Percentiles rank a stretch among this genome's conserved stretches.
Conservation (phyloP, 2,329 filamentous ascomycete genomes). For the Aspergillus pseudoviridinutans region DNA sequence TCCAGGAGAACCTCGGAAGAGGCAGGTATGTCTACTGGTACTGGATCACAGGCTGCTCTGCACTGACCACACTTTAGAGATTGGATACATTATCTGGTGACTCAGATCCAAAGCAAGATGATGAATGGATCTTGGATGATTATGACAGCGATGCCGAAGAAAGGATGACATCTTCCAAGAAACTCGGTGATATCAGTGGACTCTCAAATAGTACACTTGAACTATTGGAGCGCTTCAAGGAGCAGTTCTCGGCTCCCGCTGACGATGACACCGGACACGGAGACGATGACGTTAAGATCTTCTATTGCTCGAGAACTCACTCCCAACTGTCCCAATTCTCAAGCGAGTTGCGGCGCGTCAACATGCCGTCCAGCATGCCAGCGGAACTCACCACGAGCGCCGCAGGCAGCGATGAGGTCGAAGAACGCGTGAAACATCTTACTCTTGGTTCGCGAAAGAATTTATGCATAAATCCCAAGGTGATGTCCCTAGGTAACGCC, state of each 20-base stretch:
- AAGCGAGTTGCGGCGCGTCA: constrained; percentile 73
- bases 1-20: constrained; percentile 47
- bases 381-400: constrained; percentile 26
- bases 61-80: constrained; percentile 22
- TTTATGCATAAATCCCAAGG: constrained; percentile 82
- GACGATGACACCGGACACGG: constrained; percentile 47
- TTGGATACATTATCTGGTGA: constrained; percentile 15
- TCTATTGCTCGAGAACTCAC: constrained; percentile 88
- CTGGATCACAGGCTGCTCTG: background rate
- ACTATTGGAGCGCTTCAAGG: constrained; percentile 65
- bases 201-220: constrained; percentile 72
- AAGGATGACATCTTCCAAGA: constrained; percentile 20
- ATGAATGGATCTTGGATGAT: constrained; percentile 71
- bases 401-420: constrained; percentile 26
- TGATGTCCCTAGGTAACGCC: constrained; percentile 63
- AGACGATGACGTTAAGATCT: constrained; percentile 70
- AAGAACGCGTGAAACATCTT: constrained; percentile 71
- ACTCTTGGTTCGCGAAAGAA: constrained; percentile 83
- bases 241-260: constrained; percentile 24
- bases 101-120: constrained; percentile 49
- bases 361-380: constrained; percentile 68
- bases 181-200: constrained; percentile 38
- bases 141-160: constrained; percentile 62
- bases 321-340: constrained; percentile 89
- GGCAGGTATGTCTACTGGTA: constrained; percentile 29